These are phyloP conservation scores for Backusella macrospora DNA, from an alignment of 192 early-diverging fungal species.

Conservation along the genomic window DNA sequence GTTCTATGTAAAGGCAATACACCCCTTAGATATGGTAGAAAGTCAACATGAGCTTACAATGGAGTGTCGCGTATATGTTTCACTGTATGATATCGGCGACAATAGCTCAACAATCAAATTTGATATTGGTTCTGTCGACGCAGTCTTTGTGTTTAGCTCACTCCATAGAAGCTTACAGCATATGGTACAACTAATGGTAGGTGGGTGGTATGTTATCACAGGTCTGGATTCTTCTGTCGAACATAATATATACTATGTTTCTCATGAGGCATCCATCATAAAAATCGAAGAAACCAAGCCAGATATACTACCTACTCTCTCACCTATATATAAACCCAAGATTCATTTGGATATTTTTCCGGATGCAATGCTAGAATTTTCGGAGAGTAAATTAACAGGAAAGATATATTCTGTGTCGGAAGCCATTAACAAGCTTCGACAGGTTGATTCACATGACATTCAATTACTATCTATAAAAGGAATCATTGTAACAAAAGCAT, in stretches of 20 bases:
- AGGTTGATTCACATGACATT: neutral
- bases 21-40: neutral
- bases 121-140: neutral
- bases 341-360: neutral
- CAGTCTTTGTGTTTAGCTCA: neutral
- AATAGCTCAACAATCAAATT: neutral
- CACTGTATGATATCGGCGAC: neutral
- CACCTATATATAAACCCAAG: slow-evolving; percentile 1
- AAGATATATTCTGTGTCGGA: neutral
- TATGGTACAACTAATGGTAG: neutral
- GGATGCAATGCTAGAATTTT: neutral
- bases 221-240: neutral
- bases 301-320: neutral
- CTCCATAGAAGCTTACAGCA: slow-evolving; percentile 9
- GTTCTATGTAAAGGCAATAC: neutral
- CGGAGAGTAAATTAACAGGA: neutral
- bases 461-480: neutral
- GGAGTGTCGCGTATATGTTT: neutral
- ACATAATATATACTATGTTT: neutral
- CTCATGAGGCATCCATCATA: neutral
- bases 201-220: neutral
- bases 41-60: neutral
- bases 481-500: neutral
- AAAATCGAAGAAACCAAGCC: neutral
- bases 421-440: neutral